These are phyloP conservation scores for Catunica adiposa DNA, from an alignment of 2,329 filamentous ascomycete genomes.

Conservation along the genomic window DNA sequence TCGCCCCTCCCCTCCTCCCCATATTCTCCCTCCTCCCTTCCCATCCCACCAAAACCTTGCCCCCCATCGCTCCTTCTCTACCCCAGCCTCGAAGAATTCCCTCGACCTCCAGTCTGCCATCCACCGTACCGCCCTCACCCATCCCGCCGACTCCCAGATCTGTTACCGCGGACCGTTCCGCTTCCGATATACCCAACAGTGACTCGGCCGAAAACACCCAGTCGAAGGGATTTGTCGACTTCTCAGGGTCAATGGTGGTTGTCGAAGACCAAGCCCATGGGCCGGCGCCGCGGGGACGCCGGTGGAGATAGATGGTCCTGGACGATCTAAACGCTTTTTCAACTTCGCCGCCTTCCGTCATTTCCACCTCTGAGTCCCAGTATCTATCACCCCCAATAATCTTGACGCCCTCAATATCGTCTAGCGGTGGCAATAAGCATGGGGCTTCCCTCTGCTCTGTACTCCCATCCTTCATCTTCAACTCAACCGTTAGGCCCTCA, in stretches of 20 bases:
- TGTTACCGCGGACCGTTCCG: constrained; percentile 45
- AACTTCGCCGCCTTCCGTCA: constrained; percentile 45
- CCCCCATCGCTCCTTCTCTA: not conserved
- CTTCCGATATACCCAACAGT: constrained; percentile 39
- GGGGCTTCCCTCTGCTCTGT: constrained; percentile 23
- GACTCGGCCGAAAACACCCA: constrained; percentile 55
- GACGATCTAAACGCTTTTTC: constrained; percentile 44
- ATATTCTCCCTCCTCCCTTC: not conserved
- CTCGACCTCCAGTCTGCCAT: constrained; percentile 53
- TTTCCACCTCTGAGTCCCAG: constrained; percentile 70
- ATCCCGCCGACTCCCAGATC: constrained; percentile 31
- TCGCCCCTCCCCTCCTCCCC: not conserved
- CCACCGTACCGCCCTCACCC: constrained; percentile 30
- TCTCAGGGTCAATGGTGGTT: not conserved
- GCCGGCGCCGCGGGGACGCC: constrained; percentile 49
- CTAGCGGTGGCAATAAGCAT: constrained; percentile 47
- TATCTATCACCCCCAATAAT: constrained; percentile 48
- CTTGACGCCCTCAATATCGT: constrained; percentile 41
- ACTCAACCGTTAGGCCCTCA: constrained; percentile 45
- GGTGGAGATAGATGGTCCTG: constrained; percentile 59
- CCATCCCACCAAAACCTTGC: constrained; percentile 1
- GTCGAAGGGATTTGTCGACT: constrained; percentile 39
- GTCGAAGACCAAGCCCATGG: constrained; percentile 32
- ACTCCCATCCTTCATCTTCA: constrained; percentile 36
- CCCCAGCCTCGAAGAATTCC: constrained; percentile 13